A percentile compares a stretch with the other conserved stretches of the same genome.
phyloP scores from a whole-genome alignment of 2,329 filamentous ascomycete genomes.

The Aspergillus novofumigatus region DNA sequence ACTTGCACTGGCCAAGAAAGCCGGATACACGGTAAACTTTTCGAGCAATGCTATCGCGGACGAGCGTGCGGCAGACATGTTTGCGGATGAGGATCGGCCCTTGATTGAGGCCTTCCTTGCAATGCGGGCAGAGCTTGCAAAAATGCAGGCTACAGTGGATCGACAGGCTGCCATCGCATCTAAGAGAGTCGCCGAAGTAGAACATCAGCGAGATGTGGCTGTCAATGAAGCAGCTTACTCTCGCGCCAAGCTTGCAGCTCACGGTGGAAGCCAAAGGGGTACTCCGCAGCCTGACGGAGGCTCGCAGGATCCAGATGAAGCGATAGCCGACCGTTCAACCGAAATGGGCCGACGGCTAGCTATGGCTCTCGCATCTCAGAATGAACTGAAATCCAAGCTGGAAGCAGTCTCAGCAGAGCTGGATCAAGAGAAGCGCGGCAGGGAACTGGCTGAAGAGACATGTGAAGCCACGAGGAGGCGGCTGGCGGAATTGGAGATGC shows the following conservation, averaged over 20 bases:
- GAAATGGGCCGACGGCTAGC: constrained; percentile 82
- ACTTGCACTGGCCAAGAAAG: constrained; percentile 82
- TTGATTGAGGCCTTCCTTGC: constrained; percentile 86
- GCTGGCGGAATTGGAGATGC: constrained; percentile 76
- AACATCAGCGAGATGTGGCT: constrained; percentile 91
- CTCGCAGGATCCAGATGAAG: constrained; percentile 55
- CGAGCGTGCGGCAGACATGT: constrained; percentile 68
- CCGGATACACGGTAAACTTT: constrained; percentile 73
- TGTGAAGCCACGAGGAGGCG: constrained; percentile 76
- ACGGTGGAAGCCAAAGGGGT: constrained; percentile 63
- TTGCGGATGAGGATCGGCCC: constrained; percentile 88
- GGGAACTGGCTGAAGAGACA: constrained; percentile 84
- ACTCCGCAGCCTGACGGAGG: constrained; percentile 48
- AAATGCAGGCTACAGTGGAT: constrained; percentile 86
- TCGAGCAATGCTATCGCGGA: constrained; percentile 71
- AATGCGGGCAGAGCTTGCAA: constrained; percentile 84
- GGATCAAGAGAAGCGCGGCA: constrained; percentile 73
- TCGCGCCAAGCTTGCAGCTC: constrained; percentile 84
- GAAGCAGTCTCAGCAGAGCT: constrained; percentile 67
- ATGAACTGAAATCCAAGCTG: constrained; percentile 72
- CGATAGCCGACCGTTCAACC: constrained; percentile 58
- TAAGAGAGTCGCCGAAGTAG: constrained; percentile 85
- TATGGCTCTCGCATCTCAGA: constrained; percentile 71
- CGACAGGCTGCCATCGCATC: constrained; percentile 81
- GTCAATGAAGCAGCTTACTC: constrained; percentile 92